Conservation (phyloP, 2,329 filamentous ascomycete genomes). For the Raffaelea arxii region DNA sequence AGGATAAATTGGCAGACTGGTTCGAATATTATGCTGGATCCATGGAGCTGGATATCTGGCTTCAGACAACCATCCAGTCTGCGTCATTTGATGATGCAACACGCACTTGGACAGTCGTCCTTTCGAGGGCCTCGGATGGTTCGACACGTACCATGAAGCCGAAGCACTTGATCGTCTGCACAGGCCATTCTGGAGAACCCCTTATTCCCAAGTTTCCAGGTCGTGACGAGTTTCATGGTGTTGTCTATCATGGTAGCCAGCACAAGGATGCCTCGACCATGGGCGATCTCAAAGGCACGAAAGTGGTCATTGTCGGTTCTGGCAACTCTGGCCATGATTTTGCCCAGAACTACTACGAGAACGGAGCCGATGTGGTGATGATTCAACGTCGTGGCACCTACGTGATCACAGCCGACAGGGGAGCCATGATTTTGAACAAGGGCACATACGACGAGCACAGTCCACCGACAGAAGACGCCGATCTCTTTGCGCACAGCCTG, state of each 20-base stretch:
- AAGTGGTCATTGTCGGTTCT: slow-evolving; percentile 42
- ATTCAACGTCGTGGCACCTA: slow-evolving; percentile 47
- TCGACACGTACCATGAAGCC: slow-evolving; percentile 46
- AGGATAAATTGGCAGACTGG: slow-evolving; percentile 59
- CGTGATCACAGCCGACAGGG: slow-evolving; percentile 34
- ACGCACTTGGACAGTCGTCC: slow-evolving; percentile 42
- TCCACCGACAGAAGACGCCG: slow-evolving; percentile 38
- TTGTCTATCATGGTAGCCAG: slow-evolving; percentile 2
- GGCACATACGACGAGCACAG: slow-evolving; percentile 14
- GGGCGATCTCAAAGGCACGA: slow-evolving; percentile 37
- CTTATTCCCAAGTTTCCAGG: slow-evolving; percentile 32
- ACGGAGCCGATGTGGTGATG: slow-evolving; percentile 47
- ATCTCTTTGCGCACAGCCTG: slow-evolving; percentile 16
- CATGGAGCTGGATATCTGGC: slow-evolving; percentile 59
- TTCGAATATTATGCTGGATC: slow-evolving; percentile 53
- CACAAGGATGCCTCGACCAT: slow-evolving; percentile 1
- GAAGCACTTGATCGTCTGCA: slow-evolving; percentile 54
- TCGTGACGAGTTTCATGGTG: neutral
- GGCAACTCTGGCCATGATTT: slow-evolving; percentile 50
- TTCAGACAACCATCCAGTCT: slow-evolving; percentile 34
- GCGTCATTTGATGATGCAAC: slow-evolving; percentile 39
- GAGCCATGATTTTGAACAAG: neutral
- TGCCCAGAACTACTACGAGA: slow-evolving; percentile 44
- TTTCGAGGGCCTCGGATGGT: slow-evolving; percentile 38
- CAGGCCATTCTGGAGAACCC: slow-evolving; percentile 57